Conservation (phyloP, 805 yeast species). For the Ogataea degrootiae region DNA sequence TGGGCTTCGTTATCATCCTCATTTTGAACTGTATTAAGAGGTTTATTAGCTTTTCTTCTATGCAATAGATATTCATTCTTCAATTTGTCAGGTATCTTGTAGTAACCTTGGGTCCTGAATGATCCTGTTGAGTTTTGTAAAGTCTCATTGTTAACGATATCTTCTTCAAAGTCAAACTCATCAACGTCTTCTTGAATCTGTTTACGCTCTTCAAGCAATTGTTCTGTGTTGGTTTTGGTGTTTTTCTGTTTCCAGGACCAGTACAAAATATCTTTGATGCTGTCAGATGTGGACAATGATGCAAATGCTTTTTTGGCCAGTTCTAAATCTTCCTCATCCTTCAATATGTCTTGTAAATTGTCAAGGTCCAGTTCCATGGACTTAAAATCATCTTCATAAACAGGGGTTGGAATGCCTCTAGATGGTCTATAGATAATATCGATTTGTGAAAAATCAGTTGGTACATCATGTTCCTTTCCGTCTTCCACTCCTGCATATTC, state of each 20-base stretch:
- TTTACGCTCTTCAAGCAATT: constrained; percentile 16
- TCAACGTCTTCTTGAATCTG: constrained; percentile 26
- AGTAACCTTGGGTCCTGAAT: constrained; percentile 69
- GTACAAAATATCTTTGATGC: constrained; percentile 38
- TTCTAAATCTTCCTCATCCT: constrained; percentile 70
- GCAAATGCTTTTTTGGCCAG: constrained; percentile 44
- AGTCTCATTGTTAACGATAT: constrained; percentile 14
- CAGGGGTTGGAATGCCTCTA: constrained; percentile 48
- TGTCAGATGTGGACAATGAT: constrained; percentile 8
- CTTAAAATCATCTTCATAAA: constrained; percentile 39
- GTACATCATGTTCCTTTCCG: constrained; percentile 14
- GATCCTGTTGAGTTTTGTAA: constrained; percentile 50
- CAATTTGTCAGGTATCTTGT: constrained; percentile 64
- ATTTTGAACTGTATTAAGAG: constrained; percentile 66
- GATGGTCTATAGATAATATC: constrained; percentile 47
- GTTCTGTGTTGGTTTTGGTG: constrained; percentile 11
- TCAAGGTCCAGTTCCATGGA: constrained; percentile 41
- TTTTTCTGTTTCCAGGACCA: constrained; percentile 66
- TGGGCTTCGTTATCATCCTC: constrained; percentile 46
- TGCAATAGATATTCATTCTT: constrained; percentile 81
- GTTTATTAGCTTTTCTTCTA: constrained; percentile 58
- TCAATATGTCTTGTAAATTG: constrained; percentile 48
- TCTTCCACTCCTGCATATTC: constrained; percentile 24
- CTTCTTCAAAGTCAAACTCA: constrained; percentile 25
- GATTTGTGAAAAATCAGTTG: constrained; percentile 20